Percentiles rank a stretch among this genome's conserved stretches.
These are phyloP conservation scores for Cercospora sp. DNA, from an alignment of 2,329 filamentous ascomycete genomes.

Conservation along the genomic window DNA sequence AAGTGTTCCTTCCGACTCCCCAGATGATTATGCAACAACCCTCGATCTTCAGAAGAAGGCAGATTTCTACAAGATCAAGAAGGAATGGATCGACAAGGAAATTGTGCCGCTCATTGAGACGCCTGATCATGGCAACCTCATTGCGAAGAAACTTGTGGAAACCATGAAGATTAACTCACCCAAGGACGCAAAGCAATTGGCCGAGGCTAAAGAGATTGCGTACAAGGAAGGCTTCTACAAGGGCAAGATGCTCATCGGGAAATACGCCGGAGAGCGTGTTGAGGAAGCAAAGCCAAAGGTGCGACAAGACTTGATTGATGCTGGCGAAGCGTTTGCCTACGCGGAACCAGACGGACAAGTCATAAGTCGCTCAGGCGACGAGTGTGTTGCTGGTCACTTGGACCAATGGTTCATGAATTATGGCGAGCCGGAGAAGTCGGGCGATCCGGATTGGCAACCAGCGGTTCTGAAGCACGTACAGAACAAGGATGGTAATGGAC, in stretches of 20 bases:
- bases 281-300: conserved; percentile 86
- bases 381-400: conserved; percentile 88
- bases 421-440: conserved; percentile 64
- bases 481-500: conserved; percentile 61
- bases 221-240: conserved; percentile 99
- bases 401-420: conserved; percentile 99
- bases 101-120: conserved; percentile 88
- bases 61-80: conserved; percentile 93
- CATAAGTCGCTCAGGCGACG: conserved; percentile 83
- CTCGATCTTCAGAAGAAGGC: conserved; percentile 90
- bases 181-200: conserved; percentile 87
- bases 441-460: conserved; percentile 74
- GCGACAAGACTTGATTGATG: conserved; percentile 71
- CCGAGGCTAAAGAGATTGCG: conserved; percentile 90
- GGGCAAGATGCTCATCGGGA: conserved; percentile 82
- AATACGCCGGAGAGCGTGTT: conserved; percentile 84
- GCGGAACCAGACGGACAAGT: conserved; percentile 91
- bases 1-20: conserved; percentile 91
- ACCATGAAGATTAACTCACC: conserved; percentile 95
- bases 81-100: conserved; percentile 92
- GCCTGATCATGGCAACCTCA: conserved; percentile 80
- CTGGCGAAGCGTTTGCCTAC: conserved; percentile 81
- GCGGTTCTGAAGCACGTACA: conserved; percentile 71
- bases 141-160: conserved; percentile 80
- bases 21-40: conserved; percentile 90